Conservation (phyloP, 306 rosid species). For the Corylus americana region DNA sequence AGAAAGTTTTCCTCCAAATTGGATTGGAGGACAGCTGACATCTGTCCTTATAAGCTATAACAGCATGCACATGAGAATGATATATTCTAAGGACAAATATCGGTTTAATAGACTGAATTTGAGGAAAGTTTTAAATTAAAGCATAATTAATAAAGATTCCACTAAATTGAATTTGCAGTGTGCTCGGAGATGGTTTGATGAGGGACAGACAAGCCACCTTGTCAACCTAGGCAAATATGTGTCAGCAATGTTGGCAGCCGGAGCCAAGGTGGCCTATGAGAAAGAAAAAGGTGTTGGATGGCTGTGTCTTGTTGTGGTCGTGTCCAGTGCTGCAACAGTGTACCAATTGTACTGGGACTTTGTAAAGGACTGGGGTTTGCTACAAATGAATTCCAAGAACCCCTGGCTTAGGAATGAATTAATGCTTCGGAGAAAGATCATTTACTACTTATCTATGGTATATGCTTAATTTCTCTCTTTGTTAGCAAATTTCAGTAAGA, state of each 20-base stretch:
- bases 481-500: neutral
- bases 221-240: conserved; percentile 91
- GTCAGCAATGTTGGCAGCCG: conserved; percentile 99
- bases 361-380: conserved; percentile 99
- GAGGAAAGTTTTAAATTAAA: too few species aligned
- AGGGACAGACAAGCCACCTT: conserved; percentile 88
- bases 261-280: conserved; percentile 92
- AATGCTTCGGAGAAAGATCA: conserved; percentile 74
- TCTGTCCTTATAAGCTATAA: too few species aligned
- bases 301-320: conserved; percentile 82
- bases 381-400: conserved; percentile 88
- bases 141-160: neutral
- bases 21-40: too few species aligned
- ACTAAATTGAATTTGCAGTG: conserved; percentile 52
- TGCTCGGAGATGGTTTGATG: conserved; percentile 96
- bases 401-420: conserved; percentile 98
- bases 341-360: conserved; percentile 99
- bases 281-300: conserved; percentile 70
- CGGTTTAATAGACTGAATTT: too few species aligned
- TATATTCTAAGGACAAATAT: too few species aligned
- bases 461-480: conserved; percentile 7
- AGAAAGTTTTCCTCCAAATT: too few species aligned
- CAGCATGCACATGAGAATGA: too few species aligned
- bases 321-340: conserved; percentile 88
- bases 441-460: conserved; percentile 98